Base-by-base conservation (phyloP, 179 eudicot genomes). In the Amaranthus tricolor region DNA sequence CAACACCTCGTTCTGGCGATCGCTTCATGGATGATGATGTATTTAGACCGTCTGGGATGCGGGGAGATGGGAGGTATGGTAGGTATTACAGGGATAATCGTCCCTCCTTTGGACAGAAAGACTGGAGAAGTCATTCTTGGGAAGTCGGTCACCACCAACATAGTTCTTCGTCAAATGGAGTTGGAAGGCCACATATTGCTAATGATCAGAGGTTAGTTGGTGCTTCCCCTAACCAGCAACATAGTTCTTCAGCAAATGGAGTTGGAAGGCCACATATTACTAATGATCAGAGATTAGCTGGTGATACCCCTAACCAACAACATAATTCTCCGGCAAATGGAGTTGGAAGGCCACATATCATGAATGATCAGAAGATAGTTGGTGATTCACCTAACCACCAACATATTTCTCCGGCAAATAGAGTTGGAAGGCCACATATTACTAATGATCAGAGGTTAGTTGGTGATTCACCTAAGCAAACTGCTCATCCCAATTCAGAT, bases 21-120 rank as follows among this genome's bases (percentile, higher is more conserved):
- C 88, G 84, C 63, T 86, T 83, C 80, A 0, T 81, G 49, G 90
- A 89, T 17, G 95, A 86, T 19, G 90, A 86, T 64, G 83, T 82
- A 24, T 71, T 75, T 70, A 74, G 89, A 71, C 85, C 86, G 6
- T 83, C 85, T 54, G 87, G 80, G 31, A 72, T 79, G 24, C 83
- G 87, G 16, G 84, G 87, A 55, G 98, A 89, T 81, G 93, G 86
- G 21, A 86, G 81, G 66, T 89, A 86, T 79, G 65, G 87, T 70
- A 87, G 90, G 76, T 80, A 76, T 73, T 82, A 79, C 80, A 81
- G 93, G 82, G 94, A 86, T 31, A 79, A 83, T 67, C 80, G 85
- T 59, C 81, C 82, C 13, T 81, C 88, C 7, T 84, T 74, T 77
- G 83, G 72, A 48, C 97, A 86, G 80, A 93, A 80, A 68, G 90